Percentiles rank a stretch among this genome's conserved stretches.
phyloP scores from a whole-genome alignment of 441 rosid species.

The Jatropha podagrica region DNA sequence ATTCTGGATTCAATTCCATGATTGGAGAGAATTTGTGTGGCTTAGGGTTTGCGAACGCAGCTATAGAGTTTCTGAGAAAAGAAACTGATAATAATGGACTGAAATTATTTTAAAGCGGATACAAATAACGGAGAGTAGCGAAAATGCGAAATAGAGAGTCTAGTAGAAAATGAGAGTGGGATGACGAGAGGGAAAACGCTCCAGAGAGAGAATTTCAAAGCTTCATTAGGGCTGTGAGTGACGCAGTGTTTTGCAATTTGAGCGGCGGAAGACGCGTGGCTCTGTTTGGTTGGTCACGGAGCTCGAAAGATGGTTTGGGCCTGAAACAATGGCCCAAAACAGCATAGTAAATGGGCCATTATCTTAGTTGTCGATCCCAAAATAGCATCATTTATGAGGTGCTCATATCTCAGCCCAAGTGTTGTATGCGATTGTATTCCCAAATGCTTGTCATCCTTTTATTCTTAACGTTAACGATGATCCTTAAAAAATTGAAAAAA shows the following conservation, averaged over 20 bases:
- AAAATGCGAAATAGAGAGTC: not conserved
- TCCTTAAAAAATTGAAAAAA: too few species aligned
- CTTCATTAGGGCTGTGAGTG: not conserved
- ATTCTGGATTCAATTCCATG: conserved; percentile 73
- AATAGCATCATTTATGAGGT: too few species aligned
- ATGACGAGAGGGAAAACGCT: conserved; percentile 19
- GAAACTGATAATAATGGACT: not conserved
- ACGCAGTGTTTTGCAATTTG: not conserved
- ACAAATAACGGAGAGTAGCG: too few species aligned
- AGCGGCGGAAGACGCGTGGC: not conserved
- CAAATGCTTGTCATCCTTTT: too few species aligned
- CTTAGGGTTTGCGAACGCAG: not conserved
- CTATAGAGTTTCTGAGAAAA: conserved; percentile 8
- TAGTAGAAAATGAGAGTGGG: not conserved
- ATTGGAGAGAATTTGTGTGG: not conserved
- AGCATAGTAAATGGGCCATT: too few species aligned
- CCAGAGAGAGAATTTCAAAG: not conserved
- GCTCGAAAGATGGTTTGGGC: not conserved
- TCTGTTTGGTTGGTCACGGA: not conserved
- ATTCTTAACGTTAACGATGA: too few species aligned
- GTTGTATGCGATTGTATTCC: too few species aligned
- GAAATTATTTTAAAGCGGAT: not conserved
- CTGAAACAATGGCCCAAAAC: not conserved
- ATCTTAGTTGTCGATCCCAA: too few species aligned
- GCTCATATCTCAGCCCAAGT: too few species aligned